Base-by-base conservation (phyloP, 2,329 filamentous ascomycete species). In the Aspergillus glaucus region DNA sequence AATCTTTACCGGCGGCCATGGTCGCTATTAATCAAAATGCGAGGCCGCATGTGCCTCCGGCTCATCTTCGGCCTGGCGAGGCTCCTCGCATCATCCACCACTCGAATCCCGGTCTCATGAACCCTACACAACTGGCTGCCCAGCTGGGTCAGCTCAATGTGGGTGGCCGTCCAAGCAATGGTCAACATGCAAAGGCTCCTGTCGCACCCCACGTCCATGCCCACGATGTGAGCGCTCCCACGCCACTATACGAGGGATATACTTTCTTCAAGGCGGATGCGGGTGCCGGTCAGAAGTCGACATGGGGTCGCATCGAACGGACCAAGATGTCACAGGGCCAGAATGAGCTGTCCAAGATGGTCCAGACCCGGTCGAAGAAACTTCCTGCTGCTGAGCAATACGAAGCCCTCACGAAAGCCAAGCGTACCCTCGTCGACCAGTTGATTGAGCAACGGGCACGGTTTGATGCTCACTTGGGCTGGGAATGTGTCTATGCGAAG, bases 401-500 rank as follows among this genome's bases (percentile, higher is more conserved):
- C 39, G 56, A 60, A 19, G 53, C 30, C 1, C 48, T 72, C 3
- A 59, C 60, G 1, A 53, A 54, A 14, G 42, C 53, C 21, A 67
- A 63, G 32, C 62, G 63, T 3, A 50, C 55, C 6, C 67, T 68
- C 51, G 62, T 73, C 37, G 63, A 67, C 19, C 54, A 58, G 15
- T 49, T 73, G 21, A 62, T 72, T 14, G 54, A 62, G 14, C 64
- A 67, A 41, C 61, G 62, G 37, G 62, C 59, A 39, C 50, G 51
- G 4, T 52, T 49, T 14, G 61, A 70, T 28, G 55, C 57, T 14
- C 55, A 56, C 4, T 67, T 65, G 14, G 60, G 67, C 50, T 72
- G 68, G 66, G 63, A 53, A n/a, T 68, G 60, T 43, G 66, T 62
- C n/a, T 70, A 69, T 51, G 59, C 66, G 21, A 63, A 66, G 43